These are phyloP conservation scores for Melanogaster broomeanus DNA, from an alignment of 768 basidiomycete species.

Conservation along the genomic window DNA sequence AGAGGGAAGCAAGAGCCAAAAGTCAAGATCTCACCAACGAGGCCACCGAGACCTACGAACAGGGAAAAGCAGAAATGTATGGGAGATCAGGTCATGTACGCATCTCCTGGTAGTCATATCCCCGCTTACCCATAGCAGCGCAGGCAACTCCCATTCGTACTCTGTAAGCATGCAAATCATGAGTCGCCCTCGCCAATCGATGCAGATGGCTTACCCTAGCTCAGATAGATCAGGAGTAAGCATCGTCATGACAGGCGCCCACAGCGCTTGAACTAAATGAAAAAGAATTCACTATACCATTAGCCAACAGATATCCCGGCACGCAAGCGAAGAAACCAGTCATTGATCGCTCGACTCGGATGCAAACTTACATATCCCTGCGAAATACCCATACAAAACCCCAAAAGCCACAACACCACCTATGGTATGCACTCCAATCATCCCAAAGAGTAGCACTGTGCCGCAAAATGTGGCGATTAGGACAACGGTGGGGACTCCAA, in stretches of 20 bases:
- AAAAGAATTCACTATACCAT: neutral
- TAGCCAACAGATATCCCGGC: neutral
- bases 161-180: constrained; percentile 7
- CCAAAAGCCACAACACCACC: constrained; percentile 44
- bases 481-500: constrained; percentile 42
- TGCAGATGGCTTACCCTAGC: constrained; percentile 41
- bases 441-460: constrained; percentile 45
- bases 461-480: constrained; percentile 40
- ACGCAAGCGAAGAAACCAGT: neutral
- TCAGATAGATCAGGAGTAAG: constrained; percentile 51
- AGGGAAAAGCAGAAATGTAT: neutral
- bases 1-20: neutral
- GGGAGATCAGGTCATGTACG: neutral
- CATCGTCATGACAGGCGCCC: constrained; percentile 46
- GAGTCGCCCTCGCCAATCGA: neutral
- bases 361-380: constrained; percentile 42
- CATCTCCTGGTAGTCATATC: neutral
- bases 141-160: constrained; percentile 54
- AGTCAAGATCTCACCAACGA: constrained; percentile 13
- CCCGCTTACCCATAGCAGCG: constrained; percentile 42
- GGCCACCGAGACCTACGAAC: constrained; percentile 22
- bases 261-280: constrained; percentile 36
- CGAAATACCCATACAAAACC: constrained; percentile 52
- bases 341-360: neutral
- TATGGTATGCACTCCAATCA: constrained; percentile 43